Base-by-base conservation (phyloP, 768 basidiomycete genomes). In the Saitozyma podzolica region DNA sequence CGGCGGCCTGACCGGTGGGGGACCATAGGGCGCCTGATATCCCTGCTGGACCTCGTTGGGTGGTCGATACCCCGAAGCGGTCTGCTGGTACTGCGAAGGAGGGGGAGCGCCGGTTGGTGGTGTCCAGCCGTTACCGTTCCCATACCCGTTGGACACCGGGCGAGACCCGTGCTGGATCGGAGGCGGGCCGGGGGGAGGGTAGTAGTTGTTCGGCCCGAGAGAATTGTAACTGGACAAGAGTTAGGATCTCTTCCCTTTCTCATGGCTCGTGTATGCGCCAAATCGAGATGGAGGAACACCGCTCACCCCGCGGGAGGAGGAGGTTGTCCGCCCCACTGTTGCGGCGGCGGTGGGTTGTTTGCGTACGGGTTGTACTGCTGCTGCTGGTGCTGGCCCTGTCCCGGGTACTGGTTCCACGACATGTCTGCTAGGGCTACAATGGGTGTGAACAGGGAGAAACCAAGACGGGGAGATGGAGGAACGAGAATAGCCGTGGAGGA, bases 1-100 rank as follows among this genome's bases (percentile, higher is more conserved):
- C 9, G 80, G 80, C 6, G 78, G 79, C 60, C 73, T 72, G 40
- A 74, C 78, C 78, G 87, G 52, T 6, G 16, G 16, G 13, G 45
- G 20, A 49, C 62, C 60, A 62, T 56, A 60, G 1, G 59, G 50
- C 14, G 58, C 53, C 16, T 50, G 43, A 10, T 6, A 66, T 50
- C 42, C 58, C 54, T 61, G 60, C 54, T 59, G 58, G 39, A 69
- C 69, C 45, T 49, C 63, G 19, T 59, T 61, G 11, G 66, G 64
- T 13, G 60, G 60, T 50, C 29, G 50, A 19, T 51, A 39, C 7
- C 64, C 60, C 3, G 61, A 55, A 17, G 52, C 54, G 39, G 61
- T 62, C 14, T 42, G 40, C 40, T 66, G 65, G 50, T 62, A 66
- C 11, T 59, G 50, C 20, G 50, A 6, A 5, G 55, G 65, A 0